A percentile compares a stretch with the other conserved stretches of the same genome.
These are phyloP conservation scores for Podospora conica DNA, from an alignment of 495 filamentous ascomycete genomes.

Conservation along the genomic window DNA sequence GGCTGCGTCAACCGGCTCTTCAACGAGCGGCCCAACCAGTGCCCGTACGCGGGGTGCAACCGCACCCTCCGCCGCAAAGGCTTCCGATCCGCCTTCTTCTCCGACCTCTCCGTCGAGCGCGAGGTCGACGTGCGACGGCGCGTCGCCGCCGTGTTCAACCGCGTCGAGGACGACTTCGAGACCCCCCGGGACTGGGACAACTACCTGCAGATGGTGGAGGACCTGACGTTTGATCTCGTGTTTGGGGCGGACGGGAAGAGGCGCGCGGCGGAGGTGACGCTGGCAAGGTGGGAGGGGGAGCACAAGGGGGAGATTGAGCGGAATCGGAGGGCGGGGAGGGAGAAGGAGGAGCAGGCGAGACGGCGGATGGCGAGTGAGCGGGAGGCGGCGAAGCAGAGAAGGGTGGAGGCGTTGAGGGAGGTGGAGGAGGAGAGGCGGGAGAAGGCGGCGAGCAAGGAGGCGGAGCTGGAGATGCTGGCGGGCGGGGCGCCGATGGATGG, in stretches of 20 bases:
- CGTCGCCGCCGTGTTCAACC: slow-evolving; percentile 80
- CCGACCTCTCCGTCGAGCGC: slow-evolving; percentile 81
- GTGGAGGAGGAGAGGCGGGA: slow-evolving; percentile 50
- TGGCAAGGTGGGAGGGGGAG: slow-evolving; percentile 64
- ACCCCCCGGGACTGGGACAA: slow-evolving; percentile 77
- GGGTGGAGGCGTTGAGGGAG: slow-evolving; percentile 54
- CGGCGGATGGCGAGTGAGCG: slow-evolving; percentile 35
- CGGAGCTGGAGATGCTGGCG: slow-evolving; percentile 46
- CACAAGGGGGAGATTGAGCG: slow-evolving; percentile 64
- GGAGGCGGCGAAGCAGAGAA: slow-evolving; percentile 53
- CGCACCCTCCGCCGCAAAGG: slow-evolving; percentile 75
- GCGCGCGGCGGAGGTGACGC: slow-evolving; percentile 55
- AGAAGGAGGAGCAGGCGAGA: slow-evolving; percentile 44
- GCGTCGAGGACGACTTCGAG: slow-evolving; percentile 83
- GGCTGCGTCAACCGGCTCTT: slow-evolving; percentile 94
- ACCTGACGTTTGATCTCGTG: slow-evolving; percentile 82
- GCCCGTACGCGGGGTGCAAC: slow-evolving; percentile 80
- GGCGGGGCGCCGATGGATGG: slow-evolving; percentile 24
- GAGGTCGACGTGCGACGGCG: slow-evolving; percentile 87
- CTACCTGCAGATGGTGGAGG: slow-evolving; percentile 90
- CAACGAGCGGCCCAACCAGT: slow-evolving; percentile 80
- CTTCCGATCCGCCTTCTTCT: slow-evolving; percentile 86
- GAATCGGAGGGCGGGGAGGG: slow-evolving; percentile 57
- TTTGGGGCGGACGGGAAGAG: slow-evolving; percentile 60
- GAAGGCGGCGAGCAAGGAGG: slow-evolving; percentile 40